A percentile compares a stretch with the other conserved stretches of the same genome.
phyloP scores from a whole-genome alignment of 352 stramenopile genomes.

The Phytopythium montanum region DNA sequence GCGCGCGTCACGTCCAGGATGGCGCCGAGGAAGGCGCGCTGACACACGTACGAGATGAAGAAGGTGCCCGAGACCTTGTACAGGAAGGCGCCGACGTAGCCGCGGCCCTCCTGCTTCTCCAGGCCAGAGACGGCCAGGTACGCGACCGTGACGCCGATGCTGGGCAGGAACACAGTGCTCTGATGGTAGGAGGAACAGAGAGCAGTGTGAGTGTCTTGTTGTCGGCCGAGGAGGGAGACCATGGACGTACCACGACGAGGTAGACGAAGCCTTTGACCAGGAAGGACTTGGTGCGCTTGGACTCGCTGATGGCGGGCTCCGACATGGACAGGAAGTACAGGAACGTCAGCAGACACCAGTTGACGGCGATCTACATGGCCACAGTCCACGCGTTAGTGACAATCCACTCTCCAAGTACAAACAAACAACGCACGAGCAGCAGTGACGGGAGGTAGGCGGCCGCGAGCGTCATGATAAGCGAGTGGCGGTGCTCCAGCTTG shows the following conservation, averaged over 20 bases:
- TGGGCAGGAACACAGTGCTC: conserved; percentile 77
- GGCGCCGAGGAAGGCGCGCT: conserved; percentile 67
- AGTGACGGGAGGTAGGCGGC: conserved; percentile 72
- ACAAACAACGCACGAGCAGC: conserved; percentile 34
- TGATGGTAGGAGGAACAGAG: conserved; percentile 10
- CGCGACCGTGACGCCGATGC: conserved; percentile 71
- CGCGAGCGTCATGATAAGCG: conserved; percentile 51
- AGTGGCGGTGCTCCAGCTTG: conserved; percentile 38
- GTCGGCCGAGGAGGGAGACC: not conserved
- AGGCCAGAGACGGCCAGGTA: conserved; percentile 71
- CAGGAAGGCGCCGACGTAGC: conserved; percentile 78
- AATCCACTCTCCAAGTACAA: too few species aligned
- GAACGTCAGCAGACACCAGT: conserved; percentile 69
- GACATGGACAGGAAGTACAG: conserved; percentile 68
- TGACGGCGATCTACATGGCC: conserved; percentile 56
- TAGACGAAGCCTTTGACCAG: conserved; percentile 77
- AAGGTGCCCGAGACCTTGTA: conserved; percentile 85
- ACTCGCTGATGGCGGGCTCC: conserved; percentile 64
- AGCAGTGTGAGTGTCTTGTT: not conserved
- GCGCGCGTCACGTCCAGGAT: conserved; percentile 72
- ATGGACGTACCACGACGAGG: conserved; percentile 52
- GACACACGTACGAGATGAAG: conserved; percentile 86
- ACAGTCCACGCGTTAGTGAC: not conserved
- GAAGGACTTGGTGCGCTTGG: conserved; percentile 60
- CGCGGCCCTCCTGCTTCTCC: conserved; percentile 35